These are phyloP conservation scores for Malassezia psittaci DNA, from an alignment of 1,284 basidiomycete species.

Conservation along the genomic window DNA sequence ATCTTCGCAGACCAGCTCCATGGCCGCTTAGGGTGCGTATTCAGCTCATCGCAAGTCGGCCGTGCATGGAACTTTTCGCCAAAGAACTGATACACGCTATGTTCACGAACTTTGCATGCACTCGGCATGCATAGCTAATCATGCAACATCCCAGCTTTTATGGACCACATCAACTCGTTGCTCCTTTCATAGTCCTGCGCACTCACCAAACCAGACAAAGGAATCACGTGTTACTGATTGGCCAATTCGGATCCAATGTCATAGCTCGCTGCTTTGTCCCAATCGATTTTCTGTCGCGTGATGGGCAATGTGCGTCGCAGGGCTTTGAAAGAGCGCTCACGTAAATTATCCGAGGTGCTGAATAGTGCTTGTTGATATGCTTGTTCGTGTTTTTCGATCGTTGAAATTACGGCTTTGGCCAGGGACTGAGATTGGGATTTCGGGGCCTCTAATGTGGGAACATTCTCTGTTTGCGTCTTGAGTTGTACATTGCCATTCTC, in stretches of 20 bases:
- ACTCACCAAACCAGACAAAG: not conserved
- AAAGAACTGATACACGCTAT: not conserved
- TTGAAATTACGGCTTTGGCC: constrained; percentile 20
- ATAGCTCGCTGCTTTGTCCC: constrained; percentile 44
- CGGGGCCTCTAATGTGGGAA: constrained; percentile 10
- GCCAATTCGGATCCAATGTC: constrained; percentile 30
- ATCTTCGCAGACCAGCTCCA: not conserved
- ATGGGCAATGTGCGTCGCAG: constrained; percentile 39
- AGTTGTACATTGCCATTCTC: constrained; percentile 47
- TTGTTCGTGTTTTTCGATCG: constrained; percentile 31
- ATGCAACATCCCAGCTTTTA: not conserved
- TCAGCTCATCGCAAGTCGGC: not conserved
- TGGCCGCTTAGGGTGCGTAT: not conserved
- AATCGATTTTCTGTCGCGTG: constrained; percentile 45
- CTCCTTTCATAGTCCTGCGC: not conserved
- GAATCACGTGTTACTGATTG: constrained; percentile 6
- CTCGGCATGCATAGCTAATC: not conserved
- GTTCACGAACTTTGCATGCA: not conserved
- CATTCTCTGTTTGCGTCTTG: constrained; percentile 14
- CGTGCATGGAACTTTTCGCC: not conserved
- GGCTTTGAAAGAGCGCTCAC: constrained; percentile 38
- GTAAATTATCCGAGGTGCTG: constrained; percentile 24
- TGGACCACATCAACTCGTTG: not conserved
- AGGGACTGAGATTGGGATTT: not conserved
- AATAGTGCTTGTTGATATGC: constrained; percentile 30